Base-by-base conservation (phyloP, 1,284 basidiomycete species). In the Wolfiporia cocos region DNA sequence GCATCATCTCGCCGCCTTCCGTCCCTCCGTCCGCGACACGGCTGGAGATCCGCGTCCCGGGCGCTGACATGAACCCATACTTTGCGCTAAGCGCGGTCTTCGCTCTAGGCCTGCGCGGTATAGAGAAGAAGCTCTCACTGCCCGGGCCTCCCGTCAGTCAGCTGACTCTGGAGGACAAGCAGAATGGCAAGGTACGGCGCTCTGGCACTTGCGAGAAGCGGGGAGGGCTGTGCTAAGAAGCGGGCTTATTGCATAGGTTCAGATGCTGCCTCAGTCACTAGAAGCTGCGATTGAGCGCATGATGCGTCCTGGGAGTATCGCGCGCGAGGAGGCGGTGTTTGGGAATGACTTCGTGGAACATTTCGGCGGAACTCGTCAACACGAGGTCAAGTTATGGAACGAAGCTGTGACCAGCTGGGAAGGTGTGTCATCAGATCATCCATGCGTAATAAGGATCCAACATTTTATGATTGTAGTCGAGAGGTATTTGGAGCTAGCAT, bases 31-130 rank as follows among this genome's bases (percentile, higher is more conserved):
- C 81, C 5, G 91, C 88, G 2, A 95, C 95, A 1, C 76, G 95
- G 35, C 76, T 96, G 53, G 92, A 96, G 64, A 67, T 96, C 14
- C 84, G 94, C 36, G 81, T 98, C n/a, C 92, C 95, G 3, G 94
- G 95, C 15, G 94, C 94, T 30, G 94, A 98, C 58, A 90, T 96
- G 76, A 93, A 95, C 63, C 85, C 93, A 0, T 89, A 92, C 65
- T 92, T 86, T 52, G 81, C 92, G 0, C 69, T 97, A 36, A 81
- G 87, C 34, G 85, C 93, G 2, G 86, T 95, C 49, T 92, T 95
- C 63, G 74, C 80, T 9, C 70, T 95, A 17, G 94, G 95, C 3
- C 62, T 96, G 21, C 75, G 91, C 43, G 94, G 94, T 0, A 92
- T 98, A 45, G 74, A 83, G 63, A 83, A 85, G 66, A 78, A 86